These are phyloP conservation scores for Cutaneotrichosporon mucoides DNA, from an alignment of 1,284 basidiomycete genomes.

Conservation along the genomic window DNA sequence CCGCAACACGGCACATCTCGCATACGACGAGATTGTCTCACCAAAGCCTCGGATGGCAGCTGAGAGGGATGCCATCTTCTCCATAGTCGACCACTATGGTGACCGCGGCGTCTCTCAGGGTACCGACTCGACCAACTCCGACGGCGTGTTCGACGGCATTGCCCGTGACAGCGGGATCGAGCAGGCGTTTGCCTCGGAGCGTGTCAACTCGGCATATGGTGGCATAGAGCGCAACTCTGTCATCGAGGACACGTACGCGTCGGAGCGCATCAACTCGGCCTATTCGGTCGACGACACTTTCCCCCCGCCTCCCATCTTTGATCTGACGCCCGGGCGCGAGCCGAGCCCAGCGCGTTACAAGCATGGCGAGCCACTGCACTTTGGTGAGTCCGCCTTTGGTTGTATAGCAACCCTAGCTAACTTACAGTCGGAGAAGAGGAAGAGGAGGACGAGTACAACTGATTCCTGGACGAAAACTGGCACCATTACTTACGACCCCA, in stretches of 20 bases:
- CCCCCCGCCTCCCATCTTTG: constrained; percentile 44
- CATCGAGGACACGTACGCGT: constrained; percentile 14
- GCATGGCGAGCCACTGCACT: constrained; percentile 79
- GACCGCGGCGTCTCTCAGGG: neutral
- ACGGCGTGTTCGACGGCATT: constrained; percentile 8
- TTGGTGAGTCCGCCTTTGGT: constrained; percentile 32
- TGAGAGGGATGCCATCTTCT: constrained; percentile 17
- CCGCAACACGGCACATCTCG: constrained; percentile 8
- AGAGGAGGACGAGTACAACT: constrained; percentile 54
- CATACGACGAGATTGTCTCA: constrained; percentile 13
- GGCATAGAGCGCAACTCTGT: constrained; percentile 14
- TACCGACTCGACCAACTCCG: neutral
- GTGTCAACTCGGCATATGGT: constrained; percentile 16
- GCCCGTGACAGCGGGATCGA: constrained; percentile 12
- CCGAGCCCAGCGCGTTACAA: constrained; percentile 69
- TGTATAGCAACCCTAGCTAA: neutral
- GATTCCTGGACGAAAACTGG: neutral
- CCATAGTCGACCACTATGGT: constrained; percentile 21
- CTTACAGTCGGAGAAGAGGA: constrained; percentile 57
- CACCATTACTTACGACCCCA: neutral
- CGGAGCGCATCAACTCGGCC: constrained; percentile 16
- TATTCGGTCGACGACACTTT: constrained; percentile 14
- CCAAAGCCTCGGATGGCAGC: constrained; percentile 10
- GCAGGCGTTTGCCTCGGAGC: constrained; percentile 14
- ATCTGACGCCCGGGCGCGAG: constrained; percentile 54